Percentiles rank a stretch among this genome's conserved stretches.
These are phyloP conservation scores for Obba rivulosa DNA, from an alignment of 768 basidiomycete species.

Conservation along the genomic window DNA sequence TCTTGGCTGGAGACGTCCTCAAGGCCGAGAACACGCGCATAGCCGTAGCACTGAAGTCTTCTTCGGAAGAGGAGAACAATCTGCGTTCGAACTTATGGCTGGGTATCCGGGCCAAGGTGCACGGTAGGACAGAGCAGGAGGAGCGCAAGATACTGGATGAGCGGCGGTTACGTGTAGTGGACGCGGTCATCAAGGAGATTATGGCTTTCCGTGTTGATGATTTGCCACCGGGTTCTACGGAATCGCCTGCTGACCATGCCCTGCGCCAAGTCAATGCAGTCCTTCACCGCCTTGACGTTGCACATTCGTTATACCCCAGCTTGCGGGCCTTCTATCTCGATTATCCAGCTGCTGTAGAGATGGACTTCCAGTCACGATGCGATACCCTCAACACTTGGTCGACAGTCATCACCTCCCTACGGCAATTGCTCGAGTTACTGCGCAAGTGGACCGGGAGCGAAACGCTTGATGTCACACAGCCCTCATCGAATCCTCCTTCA, in stretches of 20 bases:
- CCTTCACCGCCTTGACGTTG: constrained; percentile 72
- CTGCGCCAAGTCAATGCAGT: constrained; percentile 59
- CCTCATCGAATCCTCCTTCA: constrained; percentile 56
- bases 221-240: constrained; percentile 27
- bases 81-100: constrained; percentile 77
- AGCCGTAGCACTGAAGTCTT: constrained; percentile 67
- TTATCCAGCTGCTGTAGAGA: constrained; percentile 62
- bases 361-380: constrained; percentile 71
- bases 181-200: constrained; percentile 80
- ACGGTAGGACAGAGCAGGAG: constrained; percentile 74
- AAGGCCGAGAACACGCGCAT: constrained; percentile 94
- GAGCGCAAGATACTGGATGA: constrained; percentile 82
- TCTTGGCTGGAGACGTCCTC: constrained; percentile 89
- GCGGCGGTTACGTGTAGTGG: constrained; percentile 72
- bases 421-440: constrained; percentile 72
- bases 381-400: constrained; percentile 92
- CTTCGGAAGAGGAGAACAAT: constrained; percentile 64
- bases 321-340: constrained; percentile 76
- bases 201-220: constrained; percentile 63
- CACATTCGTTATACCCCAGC: constrained; percentile 83
- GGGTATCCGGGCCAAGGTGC: constrained; percentile 81
- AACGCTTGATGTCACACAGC: constrained; percentile 81
- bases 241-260: constrained; percentile 37
- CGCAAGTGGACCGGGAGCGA: constrained; percentile 94
- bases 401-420: constrained; percentile 81